phyloP scores from a whole-genome alignment of 2,329 filamentous ascomycete genomes.

The Lecanicillium sp. region DNA sequence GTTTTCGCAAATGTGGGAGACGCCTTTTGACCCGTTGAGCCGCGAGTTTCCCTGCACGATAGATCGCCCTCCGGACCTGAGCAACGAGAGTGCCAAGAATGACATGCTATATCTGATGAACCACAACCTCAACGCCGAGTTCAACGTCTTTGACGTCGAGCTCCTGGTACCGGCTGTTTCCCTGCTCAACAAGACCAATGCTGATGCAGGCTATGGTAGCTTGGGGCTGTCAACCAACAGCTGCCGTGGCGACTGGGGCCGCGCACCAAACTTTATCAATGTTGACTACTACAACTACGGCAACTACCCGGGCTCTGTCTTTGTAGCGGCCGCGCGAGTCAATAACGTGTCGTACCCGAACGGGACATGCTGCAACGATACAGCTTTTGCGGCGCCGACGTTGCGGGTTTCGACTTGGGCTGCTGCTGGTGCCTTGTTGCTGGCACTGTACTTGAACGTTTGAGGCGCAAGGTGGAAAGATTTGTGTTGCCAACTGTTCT shows the following conservation, averaged over 20 bases:
- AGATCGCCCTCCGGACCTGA: constrained; percentile 65
- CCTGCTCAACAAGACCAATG: constrained; percentile 65
- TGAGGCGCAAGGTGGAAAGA: too few species aligned
- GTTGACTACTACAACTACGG: constrained; percentile 81
- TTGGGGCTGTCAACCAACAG: constrained; percentile 55
- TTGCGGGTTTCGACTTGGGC: constrained; percentile 10
- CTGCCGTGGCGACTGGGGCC: constrained; percentile 54
- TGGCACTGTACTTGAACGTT: constrained; percentile 11
- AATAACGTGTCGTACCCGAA: constrained; percentile 64
- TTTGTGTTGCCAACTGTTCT: too few species aligned
- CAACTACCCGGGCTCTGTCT: constrained; percentile 60
- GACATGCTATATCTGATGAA: constrained; percentile 71
- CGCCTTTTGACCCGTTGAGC: constrained; percentile 66
- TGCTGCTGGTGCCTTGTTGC: constrained; percentile 13
- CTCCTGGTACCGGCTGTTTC: constrained; percentile 66
- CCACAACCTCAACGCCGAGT: constrained; percentile 80
- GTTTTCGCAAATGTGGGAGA: constrained; percentile 86
- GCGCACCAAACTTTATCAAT: constrained; percentile 68
- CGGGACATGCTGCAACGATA: constrained; percentile 43
- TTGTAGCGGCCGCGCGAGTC: constrained; percentile 58
- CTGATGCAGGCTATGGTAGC: constrained; percentile 53
- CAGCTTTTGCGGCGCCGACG: constrained; percentile 19
- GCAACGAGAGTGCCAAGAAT: constrained; percentile 42
- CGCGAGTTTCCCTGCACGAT: constrained; percentile 66
- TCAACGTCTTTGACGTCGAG: constrained; percentile 54